These are phyloP conservation scores for Hyphopichia wangnamkhiaoensis DNA, from an alignment of 1,139 yeast species.

Conservation along the genomic window DNA sequence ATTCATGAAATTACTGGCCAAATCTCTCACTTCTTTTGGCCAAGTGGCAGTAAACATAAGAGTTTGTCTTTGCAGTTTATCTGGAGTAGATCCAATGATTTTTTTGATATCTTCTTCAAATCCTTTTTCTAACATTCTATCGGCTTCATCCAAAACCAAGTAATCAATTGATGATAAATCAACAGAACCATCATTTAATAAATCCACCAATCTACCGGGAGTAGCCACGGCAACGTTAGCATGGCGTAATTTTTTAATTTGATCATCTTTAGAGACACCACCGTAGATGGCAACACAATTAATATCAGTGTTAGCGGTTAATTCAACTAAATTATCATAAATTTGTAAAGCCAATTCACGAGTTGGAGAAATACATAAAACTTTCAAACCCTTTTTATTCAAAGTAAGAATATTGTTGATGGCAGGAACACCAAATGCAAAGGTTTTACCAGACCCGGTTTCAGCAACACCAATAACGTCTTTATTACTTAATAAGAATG, in stretches of 20 bases:
- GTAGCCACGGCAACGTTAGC: slow-evolving; percentile 87
- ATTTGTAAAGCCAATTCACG: slow-evolving; percentile 96
- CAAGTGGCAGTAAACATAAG: slow-evolving; percentile 89
- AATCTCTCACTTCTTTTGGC: slow-evolving; percentile 91
- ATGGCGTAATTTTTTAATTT: slow-evolving; percentile 63
- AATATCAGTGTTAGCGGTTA: slow-evolving; percentile 63
- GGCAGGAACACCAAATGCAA: slow-evolving; percentile 99
- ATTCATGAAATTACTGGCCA: slow-evolving; percentile 85
- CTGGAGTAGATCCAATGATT: slow-evolving; percentile 61
- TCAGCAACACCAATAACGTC: slow-evolving; percentile 98
- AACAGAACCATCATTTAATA: slow-evolving; percentile 85
- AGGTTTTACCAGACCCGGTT: slow-evolving; percentile 97
- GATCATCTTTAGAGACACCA: slow-evolving; percentile 94
- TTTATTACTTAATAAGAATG: slow-evolving; percentile 73
- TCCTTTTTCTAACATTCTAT: slow-evolving; percentile 94
- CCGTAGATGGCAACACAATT: slow-evolving; percentile 90
- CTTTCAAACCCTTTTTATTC: slow-evolving; percentile 58
- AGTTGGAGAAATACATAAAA: slow-evolving; percentile 90
- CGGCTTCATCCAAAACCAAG: slow-evolving; percentile 95
- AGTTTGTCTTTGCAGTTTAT: slow-evolving; percentile 61
- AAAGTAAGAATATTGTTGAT: slow-evolving; percentile 60
- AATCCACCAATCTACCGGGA: slow-evolving; percentile 92
- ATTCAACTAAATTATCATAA: slow-evolving; percentile 73
- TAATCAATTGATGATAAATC: slow-evolving; percentile 69
- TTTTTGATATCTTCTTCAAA: slow-evolving; percentile 93